Evolutionary conservation across 1,284 basidiomycete genomes (phyloP), one percentile per base, ranked within the genome.

Genomic region (Malassezia cuniculi): DNA sequence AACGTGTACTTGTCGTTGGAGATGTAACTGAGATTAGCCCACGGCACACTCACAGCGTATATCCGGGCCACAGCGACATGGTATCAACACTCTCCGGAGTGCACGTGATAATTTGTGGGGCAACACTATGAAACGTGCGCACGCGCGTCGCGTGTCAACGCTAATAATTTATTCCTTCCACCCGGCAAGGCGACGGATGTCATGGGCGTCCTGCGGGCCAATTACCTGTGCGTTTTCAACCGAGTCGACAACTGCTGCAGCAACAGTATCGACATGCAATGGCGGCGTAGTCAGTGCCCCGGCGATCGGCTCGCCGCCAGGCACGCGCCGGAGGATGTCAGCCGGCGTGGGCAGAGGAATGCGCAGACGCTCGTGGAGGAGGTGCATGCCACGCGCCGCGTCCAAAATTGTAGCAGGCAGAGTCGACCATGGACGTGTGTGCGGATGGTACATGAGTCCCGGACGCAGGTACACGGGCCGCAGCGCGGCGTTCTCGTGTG

Each of bases 251-350:
- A 86, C 76, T 0, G 87, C 85, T 55, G 81, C 78, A 1, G 82
- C 90, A 26, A 97, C 85, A 46, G 90, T 86, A 57, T 97, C 90
- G 18, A 94, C 85, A 62, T 97, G 90, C 32, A 97, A 78, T 0
- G 93, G 87, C 18, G 81, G 84, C 37, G 81, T 80, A 9, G 75
- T 76, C 44, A 90, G 68, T 16, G 81, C 78, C 40, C 81, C 78
- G 4, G 83, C 78, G 21, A 94, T 70, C 1, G 83, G 78, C 20
- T 79, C 27, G 7, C 39, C 30, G 5, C 31, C 39, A 2, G 41
- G 47, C 12, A 36, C 34, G 6, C 32, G 31, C 0, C 37, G 33
- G 17, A 59, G 32, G 11, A 66, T 10, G 19, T 52, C 45, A 3
- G 65, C 53, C 2, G 52, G 79, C 21, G 79, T 76, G 26, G 81